Percentiles rank a stretch among this genome's conserved stretches.
Evolutionary conservation across 306 rosid genomes (phyloP).

Genomic region (Amphicarpaea edgeworthii): DNA sequence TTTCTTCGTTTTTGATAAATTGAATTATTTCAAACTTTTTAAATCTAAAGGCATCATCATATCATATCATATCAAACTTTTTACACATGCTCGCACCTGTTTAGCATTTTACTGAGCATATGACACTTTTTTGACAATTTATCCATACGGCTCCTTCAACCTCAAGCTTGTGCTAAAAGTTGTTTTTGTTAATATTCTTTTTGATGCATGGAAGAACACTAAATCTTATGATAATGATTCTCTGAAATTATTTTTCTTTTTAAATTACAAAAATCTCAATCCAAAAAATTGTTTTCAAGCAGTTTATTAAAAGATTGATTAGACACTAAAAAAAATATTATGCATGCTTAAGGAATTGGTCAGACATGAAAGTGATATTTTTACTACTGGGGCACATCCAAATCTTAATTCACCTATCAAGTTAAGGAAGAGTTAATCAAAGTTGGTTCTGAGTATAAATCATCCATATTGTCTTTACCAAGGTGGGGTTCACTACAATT

Average conservation of each 20-base stretch:
- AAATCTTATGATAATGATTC: not conserved
- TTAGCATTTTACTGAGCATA: slow-evolving; percentile 17
- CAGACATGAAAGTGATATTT: not conserved
- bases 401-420: not conserved
- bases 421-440: slow-evolving; percentile 20
- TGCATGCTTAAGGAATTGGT: slow-evolving; percentile 1
- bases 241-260: too few relatives aligned
- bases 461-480: slow-evolving; percentile 36
- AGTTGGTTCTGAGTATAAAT: slow-evolving; percentile 26
- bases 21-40: not conserved
- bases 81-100: slow-evolving; percentile 26
- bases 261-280: not conserved
- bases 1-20: not conserved
- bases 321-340: not conserved
- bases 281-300: not conserved
- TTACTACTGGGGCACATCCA: not conserved
- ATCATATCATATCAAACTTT: slow-evolving; percentile 36
- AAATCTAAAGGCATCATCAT: slow-evolving; percentile 21
- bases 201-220: not conserved
- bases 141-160: slow-evolving; percentile 4
- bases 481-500: slow-evolving; percentile 46
- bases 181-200: not conserved
- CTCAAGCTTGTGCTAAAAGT: slow-evolving; percentile 15
- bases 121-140: slow-evolving; percentile 1
- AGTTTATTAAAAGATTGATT: not conserved